Evolutionary conservation across 1,139 yeast genomes (phyloP).

Genomic region (Nematodospora anomalae): DNA sequence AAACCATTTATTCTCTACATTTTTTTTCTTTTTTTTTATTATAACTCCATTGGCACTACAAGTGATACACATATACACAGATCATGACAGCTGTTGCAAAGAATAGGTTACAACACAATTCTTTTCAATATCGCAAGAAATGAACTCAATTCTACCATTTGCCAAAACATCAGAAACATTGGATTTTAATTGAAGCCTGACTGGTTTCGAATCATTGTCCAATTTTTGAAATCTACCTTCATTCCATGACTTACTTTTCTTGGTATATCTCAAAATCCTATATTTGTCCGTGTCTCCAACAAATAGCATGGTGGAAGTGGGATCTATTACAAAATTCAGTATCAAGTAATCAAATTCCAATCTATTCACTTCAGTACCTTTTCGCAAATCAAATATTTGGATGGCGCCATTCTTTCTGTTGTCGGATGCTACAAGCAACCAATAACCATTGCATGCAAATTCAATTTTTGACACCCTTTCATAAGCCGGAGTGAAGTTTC

Average conservation of each 20-base stretch:
- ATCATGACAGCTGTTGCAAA: background rate
- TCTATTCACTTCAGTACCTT: conserved; percentile 34
- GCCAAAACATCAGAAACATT: conserved; percentile 8
- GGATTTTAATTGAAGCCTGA: conserved; percentile 10
- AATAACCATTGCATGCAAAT: conserved; percentile 72
- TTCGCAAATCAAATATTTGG: conserved; percentile 62
- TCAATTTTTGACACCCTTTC: conserved; percentile 28
- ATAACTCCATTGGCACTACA: too few species aligned
- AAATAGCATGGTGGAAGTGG: conserved; percentile 40
- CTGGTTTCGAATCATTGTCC: conserved; percentile 13
- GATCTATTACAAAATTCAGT: conserved; percentile 41
- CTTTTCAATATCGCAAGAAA: conserved; percentile 1
- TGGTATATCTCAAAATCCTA: conserved; percentile 35
- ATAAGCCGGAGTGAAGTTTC: conserved; percentile 29
- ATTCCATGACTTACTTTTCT: conserved; percentile 47
- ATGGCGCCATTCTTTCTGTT: conserved; percentile 21
- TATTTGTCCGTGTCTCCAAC: conserved; percentile 16
- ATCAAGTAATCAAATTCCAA: conserved; percentile 20
- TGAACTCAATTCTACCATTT: conserved; percentile 6
- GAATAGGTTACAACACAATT: background rate
- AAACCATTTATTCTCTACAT: too few species aligned
- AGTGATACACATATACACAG: background rate
- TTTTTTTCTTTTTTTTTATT: too few species aligned
- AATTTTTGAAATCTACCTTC: conserved; percentile 12
- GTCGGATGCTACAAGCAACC: conserved; percentile 44